Conservation (phyloP, 2,329 filamentous ascomycete species). For the Penicillium sp. region DNA sequence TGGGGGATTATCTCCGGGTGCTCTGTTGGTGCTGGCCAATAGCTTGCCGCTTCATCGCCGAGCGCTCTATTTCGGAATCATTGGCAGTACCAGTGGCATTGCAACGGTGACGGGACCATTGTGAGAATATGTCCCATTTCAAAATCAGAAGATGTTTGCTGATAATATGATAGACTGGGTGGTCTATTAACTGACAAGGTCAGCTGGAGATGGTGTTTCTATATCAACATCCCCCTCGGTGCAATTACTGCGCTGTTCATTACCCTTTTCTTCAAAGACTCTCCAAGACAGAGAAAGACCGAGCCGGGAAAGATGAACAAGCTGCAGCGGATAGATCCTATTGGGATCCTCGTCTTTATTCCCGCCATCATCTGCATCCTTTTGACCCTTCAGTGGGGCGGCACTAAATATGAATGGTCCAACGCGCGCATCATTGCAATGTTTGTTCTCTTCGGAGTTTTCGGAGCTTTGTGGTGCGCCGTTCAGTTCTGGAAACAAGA, state of each 20-base stretch:
- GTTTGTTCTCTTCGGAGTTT: constrained; percentile 50
- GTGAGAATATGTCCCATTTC: constrained; percentile 7
- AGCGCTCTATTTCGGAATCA: constrained; percentile 42
- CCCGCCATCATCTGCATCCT: constrained; percentile 48
- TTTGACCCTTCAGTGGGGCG: constrained; percentile 50
- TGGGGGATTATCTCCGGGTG: constrained; percentile 42
- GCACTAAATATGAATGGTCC: constrained; percentile 46
- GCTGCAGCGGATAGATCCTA: constrained; percentile 37
- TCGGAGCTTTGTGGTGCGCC: constrained; percentile 42
- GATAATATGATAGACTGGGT: constrained; percentile 34
- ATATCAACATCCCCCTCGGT: constrained; percentile 41
- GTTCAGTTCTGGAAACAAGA: constrained; percentile 44
- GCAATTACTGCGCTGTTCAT: constrained; percentile 33
- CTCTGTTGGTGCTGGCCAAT: constrained; percentile 40
- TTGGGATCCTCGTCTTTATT: constrained; percentile 47
- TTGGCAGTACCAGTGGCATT: constrained; percentile 45
- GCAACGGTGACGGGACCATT: constrained; percentile 44
- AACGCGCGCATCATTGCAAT: constrained; percentile 47
- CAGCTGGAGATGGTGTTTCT: constrained; percentile 47
- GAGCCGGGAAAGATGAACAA: constrained; percentile 21
- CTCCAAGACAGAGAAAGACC: constrained; percentile 20
- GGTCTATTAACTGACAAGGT: constrained; percentile 43
- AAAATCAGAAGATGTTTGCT: neutral
- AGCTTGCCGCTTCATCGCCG: constrained; percentile 40
- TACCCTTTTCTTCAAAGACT: constrained; percentile 31